Percentiles rank a stretch among this genome's conserved stretches.
Evolutionary conservation across 192 early-diverging fungal genomes (phyloP).

Genomic region (Globomyces pollinis-pini): DNA sequence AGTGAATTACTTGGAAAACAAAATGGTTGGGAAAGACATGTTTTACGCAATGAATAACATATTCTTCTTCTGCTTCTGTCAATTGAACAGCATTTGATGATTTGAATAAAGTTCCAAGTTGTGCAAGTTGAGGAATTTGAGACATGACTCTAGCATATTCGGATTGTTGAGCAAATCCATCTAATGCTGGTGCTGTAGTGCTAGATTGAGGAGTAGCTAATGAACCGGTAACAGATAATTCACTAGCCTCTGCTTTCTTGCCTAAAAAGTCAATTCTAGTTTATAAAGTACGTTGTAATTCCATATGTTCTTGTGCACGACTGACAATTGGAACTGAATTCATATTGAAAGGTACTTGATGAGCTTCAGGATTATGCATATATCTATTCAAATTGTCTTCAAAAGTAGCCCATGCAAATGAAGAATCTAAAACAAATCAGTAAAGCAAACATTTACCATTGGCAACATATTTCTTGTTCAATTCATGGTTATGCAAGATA

Average conservation of each 20-base stretch:
- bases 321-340: constrained; percentile 71
- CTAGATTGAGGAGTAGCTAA: constrained; percentile 14
- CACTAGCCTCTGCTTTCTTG: not conserved
- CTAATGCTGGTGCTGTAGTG: constrained; percentile 5
- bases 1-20: constrained; percentile 75
- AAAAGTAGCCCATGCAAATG: constrained; percentile 74
- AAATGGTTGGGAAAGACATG: constrained; percentile 86
- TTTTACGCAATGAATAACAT: constrained; percentile 84
- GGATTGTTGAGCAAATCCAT: constrained; percentile 56
- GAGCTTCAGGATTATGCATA: constrained; percentile 55
- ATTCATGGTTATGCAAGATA: constrained; percentile 59
- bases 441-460: constrained; percentile 53
- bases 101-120: constrained; percentile 81
- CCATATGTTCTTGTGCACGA: constrained; percentile 76
- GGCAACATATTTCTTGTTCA: constrained; percentile 62
- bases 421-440: constrained; percentile 53
- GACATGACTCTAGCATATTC: constrained; percentile 70
- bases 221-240: not conserved
- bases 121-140: constrained; percentile 72
- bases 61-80: constrained; percentile 94
- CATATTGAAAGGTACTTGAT: constrained; percentile 68
- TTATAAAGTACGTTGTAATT: constrained; percentile 47
- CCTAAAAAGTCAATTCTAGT: not conserved
- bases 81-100: constrained; percentile 72
- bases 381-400: constrained; percentile 86